These are phyloP conservation scores for Serendipita sp. DNA, from an alignment of 768 basidiomycete genomes.

Conservation along the genomic window DNA sequence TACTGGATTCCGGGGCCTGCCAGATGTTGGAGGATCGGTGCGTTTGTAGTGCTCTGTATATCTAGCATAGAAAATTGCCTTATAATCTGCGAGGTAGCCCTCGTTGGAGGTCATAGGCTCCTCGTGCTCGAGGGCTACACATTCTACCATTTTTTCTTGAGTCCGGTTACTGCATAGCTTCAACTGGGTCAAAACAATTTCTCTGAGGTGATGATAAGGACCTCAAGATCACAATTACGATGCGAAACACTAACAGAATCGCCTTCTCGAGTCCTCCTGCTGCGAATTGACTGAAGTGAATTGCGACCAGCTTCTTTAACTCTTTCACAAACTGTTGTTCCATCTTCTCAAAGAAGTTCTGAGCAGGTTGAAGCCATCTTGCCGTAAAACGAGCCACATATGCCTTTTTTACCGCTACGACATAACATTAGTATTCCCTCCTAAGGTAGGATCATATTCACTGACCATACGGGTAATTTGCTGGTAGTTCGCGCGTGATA, in stretches of 20 bases:
- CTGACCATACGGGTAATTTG: slow-evolving; percentile 31
- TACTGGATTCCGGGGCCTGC: background rate
- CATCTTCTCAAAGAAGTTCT: slow-evolving; percentile 28
- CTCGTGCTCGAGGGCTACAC: slow-evolving; percentile 30
- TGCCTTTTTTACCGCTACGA: background rate
- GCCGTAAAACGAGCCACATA: slow-evolving; percentile 10
- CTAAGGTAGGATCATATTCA: background rate
- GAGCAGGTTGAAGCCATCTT: slow-evolving; percentile 23
- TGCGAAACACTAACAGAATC: slow-evolving; percentile 25
- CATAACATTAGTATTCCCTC: no score
- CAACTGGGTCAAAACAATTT: slow-evolving; percentile 35
- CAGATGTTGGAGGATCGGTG: background rate
- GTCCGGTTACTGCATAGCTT: slow-evolving; percentile 26
- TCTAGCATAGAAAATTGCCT: slow-evolving; percentile 31
- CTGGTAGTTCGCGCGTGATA: slow-evolving; percentile 54
- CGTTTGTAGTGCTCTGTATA: slow-evolving; percentile 15
- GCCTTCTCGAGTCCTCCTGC: slow-evolving; percentile 37
- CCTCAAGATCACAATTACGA: background rate
- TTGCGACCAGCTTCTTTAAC: slow-evolving; percentile 27
- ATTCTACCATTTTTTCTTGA: slow-evolving; percentile 31
- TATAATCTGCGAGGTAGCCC: slow-evolving; percentile 33
- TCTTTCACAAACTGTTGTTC: slow-evolving; percentile 25
- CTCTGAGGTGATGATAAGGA: slow-evolving; percentile 19
- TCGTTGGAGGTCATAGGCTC: slow-evolving; percentile 37
- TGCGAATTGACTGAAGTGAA: slow-evolving; percentile 37